phyloP scores from a whole-genome alignment of 352 stramenopile genomes.

The Phytopythium aichiense region DNA sequence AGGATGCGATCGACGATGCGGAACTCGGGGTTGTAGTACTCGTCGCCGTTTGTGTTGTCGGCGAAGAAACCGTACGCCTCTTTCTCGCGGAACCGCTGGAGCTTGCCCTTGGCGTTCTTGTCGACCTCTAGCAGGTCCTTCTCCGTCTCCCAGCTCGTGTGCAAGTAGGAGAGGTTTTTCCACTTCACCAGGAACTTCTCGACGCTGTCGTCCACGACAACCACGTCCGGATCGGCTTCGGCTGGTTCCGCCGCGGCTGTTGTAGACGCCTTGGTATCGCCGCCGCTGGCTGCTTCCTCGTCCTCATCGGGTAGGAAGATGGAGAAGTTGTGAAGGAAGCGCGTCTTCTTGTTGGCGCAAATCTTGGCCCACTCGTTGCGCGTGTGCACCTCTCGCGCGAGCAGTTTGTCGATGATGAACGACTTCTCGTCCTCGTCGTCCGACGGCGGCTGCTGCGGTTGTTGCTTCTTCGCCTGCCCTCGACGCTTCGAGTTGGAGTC shows the following conservation, averaged over 20 bases:
- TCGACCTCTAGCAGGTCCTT: slow-evolving; percentile 77
- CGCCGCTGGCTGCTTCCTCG: slow-evolving; percentile 8
- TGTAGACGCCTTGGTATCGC: too few species aligned
- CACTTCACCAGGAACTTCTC: slow-evolving; percentile 91
- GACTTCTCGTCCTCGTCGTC: slow-evolving; percentile 11
- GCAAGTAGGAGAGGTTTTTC: slow-evolving; percentile 86
- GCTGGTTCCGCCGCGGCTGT: background rate
- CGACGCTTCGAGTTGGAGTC: slow-evolving; percentile 18
- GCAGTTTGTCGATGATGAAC: slow-evolving; percentile 80
- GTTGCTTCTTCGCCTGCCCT: slow-evolving; percentile 20
- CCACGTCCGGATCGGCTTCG: slow-evolving; percentile 10
- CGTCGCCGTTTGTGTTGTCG: slow-evolving; percentile 63
- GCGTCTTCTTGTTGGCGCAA: slow-evolving; percentile 65
- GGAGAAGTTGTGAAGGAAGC: slow-evolving; percentile 73
- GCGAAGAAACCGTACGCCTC: slow-evolving; percentile 43
- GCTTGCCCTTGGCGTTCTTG: slow-evolving; percentile 83
- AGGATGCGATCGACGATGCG: slow-evolving; percentile 87
- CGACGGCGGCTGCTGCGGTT: background rate
- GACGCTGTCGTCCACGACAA: slow-evolving; percentile 41
- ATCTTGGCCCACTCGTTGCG: slow-evolving; percentile 77
- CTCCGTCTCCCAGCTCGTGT: slow-evolving; percentile 90
- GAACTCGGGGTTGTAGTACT: slow-evolving; percentile 91
- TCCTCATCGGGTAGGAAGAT: slow-evolving; percentile 76
- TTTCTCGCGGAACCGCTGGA: slow-evolving; percentile 85
- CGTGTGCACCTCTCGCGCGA: slow-evolving; percentile 75